Conservation (phyloP, 2,329 filamentous ascomycete genomes). For the Setomelanomma holmii region DNA sequence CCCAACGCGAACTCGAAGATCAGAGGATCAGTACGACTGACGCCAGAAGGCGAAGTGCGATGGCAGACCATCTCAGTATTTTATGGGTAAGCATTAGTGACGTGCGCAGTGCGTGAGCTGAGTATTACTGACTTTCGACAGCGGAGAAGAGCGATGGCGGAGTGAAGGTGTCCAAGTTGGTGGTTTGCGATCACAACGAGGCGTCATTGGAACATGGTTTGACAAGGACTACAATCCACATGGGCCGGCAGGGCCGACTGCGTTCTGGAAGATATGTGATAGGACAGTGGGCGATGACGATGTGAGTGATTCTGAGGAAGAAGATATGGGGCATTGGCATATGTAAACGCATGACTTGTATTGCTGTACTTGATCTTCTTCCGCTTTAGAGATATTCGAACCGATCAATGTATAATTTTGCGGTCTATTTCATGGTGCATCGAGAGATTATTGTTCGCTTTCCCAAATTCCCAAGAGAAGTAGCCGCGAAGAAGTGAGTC, state of each 20-base stretch:
- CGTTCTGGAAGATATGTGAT: slow-evolving; percentile 78
- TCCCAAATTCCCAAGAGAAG: too few relatives aligned
- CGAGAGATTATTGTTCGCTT: too few relatives aligned
- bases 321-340: slow-evolving; percentile 5
- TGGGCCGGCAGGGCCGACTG: slow-evolving; percentile 76
- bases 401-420: too few relatives aligned
- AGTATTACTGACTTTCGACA: slow-evolving; percentile 41
- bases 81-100: slow-evolving; percentile 49
- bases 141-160: slow-evolving; percentile 75
- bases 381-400: too few relatives aligned
- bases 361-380: too few relatives aligned
- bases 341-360: too few relatives aligned
- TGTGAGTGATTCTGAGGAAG: slow-evolving; percentile 6
- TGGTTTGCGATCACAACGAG: slow-evolving; percentile 68
- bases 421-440: too few relatives aligned
- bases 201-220: slow-evolving; percentile 79
- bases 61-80: slow-evolving; percentile 76
- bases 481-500: too few relatives aligned
- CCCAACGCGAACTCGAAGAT: slow-evolving; percentile 72
- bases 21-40: slow-evolving; percentile 70
- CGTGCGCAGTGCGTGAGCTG: not conserved
- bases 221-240: slow-evolving; percentile 73
- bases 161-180: slow-evolving; percentile 79
- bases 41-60: slow-evolving; percentile 72
- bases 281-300: slow-evolving; percentile 10